Evolutionary conservation across 2,329 filamentous ascomycete genomes (phyloP).

Genomic region (Curvularia hawaiiensis): DNA sequence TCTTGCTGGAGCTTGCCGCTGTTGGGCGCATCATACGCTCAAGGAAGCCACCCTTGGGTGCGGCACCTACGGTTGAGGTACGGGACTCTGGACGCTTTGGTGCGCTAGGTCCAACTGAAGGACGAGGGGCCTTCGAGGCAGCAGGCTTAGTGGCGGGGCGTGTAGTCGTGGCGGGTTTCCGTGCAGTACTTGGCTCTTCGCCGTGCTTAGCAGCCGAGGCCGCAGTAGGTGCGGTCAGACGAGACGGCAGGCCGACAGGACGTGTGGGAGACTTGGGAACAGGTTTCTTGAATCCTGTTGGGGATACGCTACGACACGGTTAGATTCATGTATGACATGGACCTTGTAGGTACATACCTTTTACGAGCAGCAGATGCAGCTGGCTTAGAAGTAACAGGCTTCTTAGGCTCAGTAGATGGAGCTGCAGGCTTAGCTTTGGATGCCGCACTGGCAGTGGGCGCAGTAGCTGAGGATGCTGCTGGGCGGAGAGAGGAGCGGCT

Average conservation of each 20-base stretch:
- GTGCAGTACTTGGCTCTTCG: constrained; percentile 46
- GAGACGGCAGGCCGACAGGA: constrained; percentile 68
- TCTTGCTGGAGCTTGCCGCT: constrained; percentile 70
- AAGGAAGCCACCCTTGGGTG: constrained; percentile 72
- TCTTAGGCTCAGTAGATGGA: constrained; percentile 16
- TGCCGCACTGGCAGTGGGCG: constrained; percentile 30
- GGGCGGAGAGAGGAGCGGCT: constrained; percentile 37
- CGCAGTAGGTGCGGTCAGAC: constrained; percentile 71
- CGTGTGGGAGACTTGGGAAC: constrained; percentile 67
- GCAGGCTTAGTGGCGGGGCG: constrained; percentile 38
- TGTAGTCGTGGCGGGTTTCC: constrained; percentile 47
- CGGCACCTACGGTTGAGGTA: constrained; percentile 58
- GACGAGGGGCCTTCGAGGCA: constrained; percentile 39
- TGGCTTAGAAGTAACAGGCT: constrained; percentile 22
- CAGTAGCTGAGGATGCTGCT: constrained; percentile 27
- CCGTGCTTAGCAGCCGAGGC: constrained; percentile 68
- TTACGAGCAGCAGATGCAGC: constrained; percentile 14
- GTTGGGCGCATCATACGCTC: constrained; percentile 85
- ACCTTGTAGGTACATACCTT: constrained; percentile 16
- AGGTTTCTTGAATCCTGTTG: constrained; percentile 46
- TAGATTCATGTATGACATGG: constrained; percentile 4
- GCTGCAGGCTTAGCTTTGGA: constrained; percentile 17
- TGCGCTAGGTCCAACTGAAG: constrained; percentile 43
- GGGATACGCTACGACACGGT: constrained; percentile 24
- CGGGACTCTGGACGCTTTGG: constrained; percentile 58